A percentile compares a stretch with the other conserved stretches of the same genome.
phyloP scores from a whole-genome alignment of 2,329 filamentous ascomycete species.

The Curvularia eragrostidis region DNA sequence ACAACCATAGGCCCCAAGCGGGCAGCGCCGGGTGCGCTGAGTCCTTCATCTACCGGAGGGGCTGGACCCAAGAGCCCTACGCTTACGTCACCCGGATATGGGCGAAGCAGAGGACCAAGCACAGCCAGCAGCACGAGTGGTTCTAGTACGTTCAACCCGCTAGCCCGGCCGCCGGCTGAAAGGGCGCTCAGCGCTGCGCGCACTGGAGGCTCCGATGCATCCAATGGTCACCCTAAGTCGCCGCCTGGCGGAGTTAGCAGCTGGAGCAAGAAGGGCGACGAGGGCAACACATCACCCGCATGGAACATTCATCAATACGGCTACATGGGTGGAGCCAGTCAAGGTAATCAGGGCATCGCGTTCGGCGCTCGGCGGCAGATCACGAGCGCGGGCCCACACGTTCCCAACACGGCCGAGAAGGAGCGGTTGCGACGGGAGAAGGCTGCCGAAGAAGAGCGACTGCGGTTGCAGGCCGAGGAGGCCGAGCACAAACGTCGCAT shows the following conservation, averaged over 20 bases:
- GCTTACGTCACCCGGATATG: slow-evolving; percentile 40
- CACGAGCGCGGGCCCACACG: slow-evolving; percentile 77
- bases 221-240: slow-evolving; percentile 56
- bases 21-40: slow-evolving; percentile 55
- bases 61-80: slow-evolving; percentile 31
- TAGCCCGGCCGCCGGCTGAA: slow-evolving; percentile 44
- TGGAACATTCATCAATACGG: slow-evolving; percentile 99
- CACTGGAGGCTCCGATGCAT: slow-evolving; percentile 62
- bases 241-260: slow-evolving; percentile 71
- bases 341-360: slow-evolving; percentile 91
- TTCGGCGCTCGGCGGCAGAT: slow-evolving; percentile 94
- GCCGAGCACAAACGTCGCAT: slow-evolving; percentile 57
- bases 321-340: slow-evolving; percentile 96
- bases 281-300: slow-evolving; percentile 80
- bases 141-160: slow-evolving; percentile 55
- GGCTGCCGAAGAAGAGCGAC: slow-evolving; percentile 61
- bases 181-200: slow-evolving; percentile 55
- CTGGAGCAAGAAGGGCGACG: slow-evolving; percentile 88
- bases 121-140: slow-evolving; percentile 50
- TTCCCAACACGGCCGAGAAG: slow-evolving; percentile 85
- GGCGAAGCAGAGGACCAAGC: slow-evolving; percentile 54
- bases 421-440: slow-evolving; percentile 70
- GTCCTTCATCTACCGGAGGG: slow-evolving; percentile 43
- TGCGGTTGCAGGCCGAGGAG: slow-evolving; percentile 60
- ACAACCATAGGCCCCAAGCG: slow-evolving; percentile 76